A percentile compares a stretch with the other conserved stretches of the same genome.
Conservation (phyloP, 2,329 filamentous ascomycete species). For the Xylariaceae sp. region DNA sequence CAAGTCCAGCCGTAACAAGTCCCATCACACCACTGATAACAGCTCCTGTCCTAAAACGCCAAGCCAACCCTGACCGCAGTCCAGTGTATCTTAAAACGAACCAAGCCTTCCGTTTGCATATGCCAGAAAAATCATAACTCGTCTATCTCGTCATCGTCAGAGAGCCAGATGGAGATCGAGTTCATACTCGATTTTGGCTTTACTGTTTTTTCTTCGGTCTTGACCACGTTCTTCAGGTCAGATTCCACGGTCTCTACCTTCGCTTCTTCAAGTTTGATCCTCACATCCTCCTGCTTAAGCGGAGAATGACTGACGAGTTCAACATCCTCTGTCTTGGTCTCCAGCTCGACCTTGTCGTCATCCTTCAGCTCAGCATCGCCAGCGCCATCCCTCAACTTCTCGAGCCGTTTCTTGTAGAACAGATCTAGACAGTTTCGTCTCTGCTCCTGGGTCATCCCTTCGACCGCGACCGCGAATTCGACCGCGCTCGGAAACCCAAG, state of each 20-base stretch:
- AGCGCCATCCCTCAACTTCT: not conserved
- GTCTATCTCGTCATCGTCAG: constrained; percentile 6
- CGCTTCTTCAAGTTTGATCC: not conserved
- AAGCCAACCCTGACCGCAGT: no score
- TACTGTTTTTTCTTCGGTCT: not conserved
- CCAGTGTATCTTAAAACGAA: no score
- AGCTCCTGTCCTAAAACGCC: no score
- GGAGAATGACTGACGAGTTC: not conserved
- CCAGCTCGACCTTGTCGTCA: not conserved
- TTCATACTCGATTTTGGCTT: not conserved
- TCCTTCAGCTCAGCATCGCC: not conserved
- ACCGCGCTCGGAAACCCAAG: constrained; percentile 73
- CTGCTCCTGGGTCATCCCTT: constrained; percentile 83
- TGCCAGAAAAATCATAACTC: constrained; percentile 1
- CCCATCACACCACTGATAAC: no score
- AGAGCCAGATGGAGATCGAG: not conserved
- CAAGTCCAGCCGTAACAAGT: no score
- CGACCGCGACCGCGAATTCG: constrained; percentile 86
- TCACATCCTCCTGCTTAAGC: not conserved
- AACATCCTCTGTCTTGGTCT: not conserved
- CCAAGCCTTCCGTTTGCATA: no score
- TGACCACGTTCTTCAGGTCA: not conserved
- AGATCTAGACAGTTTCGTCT: constrained; percentile 71
- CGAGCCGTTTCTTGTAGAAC: constrained; percentile 57
- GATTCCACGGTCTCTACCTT: not conserved